A percentile compares a stretch with the other conserved stretches of the same genome.
Evolutionary conservation across 2,329 filamentous ascomycete species (phyloP).

Genomic region (Massarina eburnea): DNA sequence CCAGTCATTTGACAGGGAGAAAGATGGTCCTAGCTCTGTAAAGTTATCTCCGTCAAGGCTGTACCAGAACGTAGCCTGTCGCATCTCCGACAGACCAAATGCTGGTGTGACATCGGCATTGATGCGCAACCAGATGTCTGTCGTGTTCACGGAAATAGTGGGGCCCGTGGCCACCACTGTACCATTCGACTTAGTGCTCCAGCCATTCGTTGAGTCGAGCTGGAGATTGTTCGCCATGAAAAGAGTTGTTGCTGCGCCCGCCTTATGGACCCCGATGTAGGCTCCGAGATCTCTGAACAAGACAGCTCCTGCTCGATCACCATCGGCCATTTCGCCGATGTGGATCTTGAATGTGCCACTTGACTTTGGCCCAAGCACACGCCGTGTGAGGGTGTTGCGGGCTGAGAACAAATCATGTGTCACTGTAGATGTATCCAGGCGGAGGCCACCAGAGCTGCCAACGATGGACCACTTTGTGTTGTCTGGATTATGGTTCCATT

Average conservation of each 20-base stretch:
- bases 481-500: conserved; percentile 64
- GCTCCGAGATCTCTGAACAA: conserved; percentile 54
- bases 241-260: conserved; percentile 32
- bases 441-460: conserved; percentile 46
- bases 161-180: conserved; percentile 9
- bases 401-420: conserved; percentile 50
- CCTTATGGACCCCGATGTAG: conserved; percentile 51
- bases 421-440: conserved; percentile 50
- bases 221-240: conserved; percentile 32
- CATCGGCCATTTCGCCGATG: conserved; percentile 49
- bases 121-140: conserved; percentile 26
- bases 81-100: conserved; percentile 19
- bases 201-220: conserved; percentile 27
- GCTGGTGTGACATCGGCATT: conserved; percentile 25
- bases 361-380: conserved; percentile 35
- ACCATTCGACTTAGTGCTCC: conserved; percentile 17
- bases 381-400: conserved; percentile 41
- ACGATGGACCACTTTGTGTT: conserved; percentile 45
- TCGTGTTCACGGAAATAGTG: conserved; percentile 9
- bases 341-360: conserved; percentile 52
- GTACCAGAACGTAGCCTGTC: conserved; percentile 25
- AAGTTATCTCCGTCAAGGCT: conserved; percentile 27
- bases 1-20: conserved; percentile 24
- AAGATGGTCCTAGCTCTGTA: conserved; percentile 16
- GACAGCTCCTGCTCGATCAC: conserved; percentile 54